Base-by-base conservation (phyloP, 2,329 filamentous ascomycete genomes). In the Calonectria multiphialidica region DNA sequence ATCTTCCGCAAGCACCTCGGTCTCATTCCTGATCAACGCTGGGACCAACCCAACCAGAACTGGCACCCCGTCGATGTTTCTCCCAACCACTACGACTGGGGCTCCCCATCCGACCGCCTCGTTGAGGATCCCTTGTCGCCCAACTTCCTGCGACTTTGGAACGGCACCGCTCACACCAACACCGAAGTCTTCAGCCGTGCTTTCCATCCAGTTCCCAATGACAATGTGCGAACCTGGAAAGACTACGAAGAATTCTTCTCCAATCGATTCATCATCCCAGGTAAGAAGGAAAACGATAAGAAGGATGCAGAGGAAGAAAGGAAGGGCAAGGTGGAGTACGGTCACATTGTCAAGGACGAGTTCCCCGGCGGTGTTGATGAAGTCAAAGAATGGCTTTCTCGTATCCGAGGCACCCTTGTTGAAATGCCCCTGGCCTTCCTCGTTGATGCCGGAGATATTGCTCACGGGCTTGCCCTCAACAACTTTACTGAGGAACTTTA, bases 1-100 rank as follows among this genome's bases (percentile, higher is more conserved):
- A 90, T 98, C 74, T 98, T 95, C 91, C 92, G 96, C 77, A 97
- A 98, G 86, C 96, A 98, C 81, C 90, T 98, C 2, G 96, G 96
- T 50, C 88, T 98, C 10, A 87, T 98, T 12, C 92, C 93, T 0
- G 88, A 94, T 10, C 95, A 98, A 82, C 86, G 87, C 40, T 91
- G 93, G 78, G 93, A 93, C 72, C 85, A 83, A 3, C 88, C 92
- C 6, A 90, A 94, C 77, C 88, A 89, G 67, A 98, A 98, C 84
- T 96, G 95, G 77, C 91, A 93, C 66, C 94, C 95, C 0, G 91
- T 96, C 1, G 89, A 89, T 70, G 89, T 90, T 63, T 90, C 90
- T 55, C 89, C 90, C 63, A 98, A 98, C 83, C 85, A 90, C 42
- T 93, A 94, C 81, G 91, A 94, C 81, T 93, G 93, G 85, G 93